Conservation (phyloP, 305 asterid species). For the Petunia hybrid region DNA sequence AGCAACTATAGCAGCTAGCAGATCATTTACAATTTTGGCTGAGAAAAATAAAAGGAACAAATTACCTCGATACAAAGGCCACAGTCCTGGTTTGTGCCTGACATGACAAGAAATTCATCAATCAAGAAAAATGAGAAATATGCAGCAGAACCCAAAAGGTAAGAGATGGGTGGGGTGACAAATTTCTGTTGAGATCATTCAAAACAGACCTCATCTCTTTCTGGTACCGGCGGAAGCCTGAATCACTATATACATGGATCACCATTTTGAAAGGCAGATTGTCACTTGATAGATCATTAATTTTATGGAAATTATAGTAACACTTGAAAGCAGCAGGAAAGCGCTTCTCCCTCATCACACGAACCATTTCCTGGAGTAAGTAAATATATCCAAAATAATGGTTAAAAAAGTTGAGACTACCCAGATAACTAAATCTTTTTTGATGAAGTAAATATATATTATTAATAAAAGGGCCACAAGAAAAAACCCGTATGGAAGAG, state of each 20-base stretch:
- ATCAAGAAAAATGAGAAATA: constrained; percentile 32
- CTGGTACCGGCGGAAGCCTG: constrained; percentile 91
- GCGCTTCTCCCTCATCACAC: constrained; percentile 81
- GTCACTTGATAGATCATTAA: constrained; percentile 63
- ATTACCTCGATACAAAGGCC: constrained; percentile 99
- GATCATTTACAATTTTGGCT: constrained; percentile 8
- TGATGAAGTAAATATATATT: no score
- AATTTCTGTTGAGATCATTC: constrained; percentile 24
- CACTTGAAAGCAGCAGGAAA: constrained; percentile 88
- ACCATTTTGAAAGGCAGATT: constrained; percentile 94
- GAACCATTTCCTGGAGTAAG: constrained; percentile 83
- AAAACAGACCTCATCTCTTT: constrained; percentile 89
- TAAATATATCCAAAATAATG: constrained; percentile 23
- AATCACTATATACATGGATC: constrained; percentile 92
- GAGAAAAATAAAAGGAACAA: constrained; percentile 22
- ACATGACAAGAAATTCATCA: constrained; percentile 39
- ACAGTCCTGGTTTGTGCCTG: constrained; percentile 85
- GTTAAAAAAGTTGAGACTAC: not conserved
- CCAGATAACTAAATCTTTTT: not conserved
- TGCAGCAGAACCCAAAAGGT: constrained; percentile 22
- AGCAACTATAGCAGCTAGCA: constrained; percentile 5
- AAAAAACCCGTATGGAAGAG: no score
- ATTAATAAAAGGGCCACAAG: no score
- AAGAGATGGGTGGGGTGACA: not conserved
- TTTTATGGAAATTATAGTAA: constrained; percentile 79